Base-by-base conservation (phyloP, 495 filamentous ascomycete species). In the Baudoinia panamericana region DNA sequence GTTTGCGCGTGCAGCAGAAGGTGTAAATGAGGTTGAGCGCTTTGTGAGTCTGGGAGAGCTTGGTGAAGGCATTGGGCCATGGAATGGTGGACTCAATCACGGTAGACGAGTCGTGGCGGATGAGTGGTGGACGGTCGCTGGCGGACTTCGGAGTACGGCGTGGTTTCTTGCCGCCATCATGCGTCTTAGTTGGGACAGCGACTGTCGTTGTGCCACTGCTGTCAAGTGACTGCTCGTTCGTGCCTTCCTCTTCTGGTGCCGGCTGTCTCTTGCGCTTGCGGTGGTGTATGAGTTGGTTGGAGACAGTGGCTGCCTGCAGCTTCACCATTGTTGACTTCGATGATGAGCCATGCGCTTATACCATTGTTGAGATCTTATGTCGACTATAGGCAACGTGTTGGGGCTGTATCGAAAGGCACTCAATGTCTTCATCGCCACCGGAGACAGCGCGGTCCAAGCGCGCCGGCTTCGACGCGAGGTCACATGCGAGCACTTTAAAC, bases 21-120 rank as follows among this genome's bases (percentile, higher is more conserved):
- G 90, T 96, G 53, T 83, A 93, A 5, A 95, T 84, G 3, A 95
- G 60, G 52, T 93, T 96, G 40, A 97, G 61, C 5, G 92, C 87
- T 39, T 77, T 71, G 56, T 94, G 80, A 0, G 76, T 82, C 53
- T 82, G 76, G 5, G 78, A 73, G 6, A 97, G 71, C 27, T 65
- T 62, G 30, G 72, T 76, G 57, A 96, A 82, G 38, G 67, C 62
- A 1, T 71, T 66, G 0, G 90, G 88, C 84, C 85, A 92, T 28
- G 76, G 72, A 9, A 67, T 62, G 11, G 59, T 53, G 6, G 62
- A 55, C 44, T 68, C 61, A 24, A 71, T 58, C 0, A 63, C 16
- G 9, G 54, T 56, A 1, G 68, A 68, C 1, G 68, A 72, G 24
- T 54, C 49, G 13, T 51, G 55, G 5, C 65, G 58, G 0, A 52